These are phyloP conservation scores for Rhizomucor pusillus DNA, from an alignment of 371 early-diverging fungal genomes.

Conservation along the genomic window DNA sequence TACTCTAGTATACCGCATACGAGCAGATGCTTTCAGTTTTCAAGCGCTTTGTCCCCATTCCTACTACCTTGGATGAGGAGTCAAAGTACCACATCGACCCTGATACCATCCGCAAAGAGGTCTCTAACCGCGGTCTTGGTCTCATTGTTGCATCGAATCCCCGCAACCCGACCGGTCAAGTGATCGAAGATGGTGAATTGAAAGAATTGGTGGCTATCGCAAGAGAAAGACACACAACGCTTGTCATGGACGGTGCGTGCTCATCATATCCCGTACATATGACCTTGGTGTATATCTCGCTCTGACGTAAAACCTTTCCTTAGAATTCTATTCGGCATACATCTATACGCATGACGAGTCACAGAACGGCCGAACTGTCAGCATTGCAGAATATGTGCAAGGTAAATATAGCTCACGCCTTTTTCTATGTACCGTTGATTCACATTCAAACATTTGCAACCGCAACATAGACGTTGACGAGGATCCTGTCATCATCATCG, in stretches of 20 bases:
- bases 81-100: conserved; percentile 41
- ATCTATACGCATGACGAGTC: conserved; percentile 40
- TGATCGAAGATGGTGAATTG: conserved; percentile 43
- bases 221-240: conserved; percentile 34
- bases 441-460: neutral
- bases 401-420: conserved; percentile 13
- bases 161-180: conserved; percentile 48
- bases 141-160: conserved; percentile 48
- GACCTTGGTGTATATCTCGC: too few relatives aligned
- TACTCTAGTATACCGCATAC: conserved; percentile 40
- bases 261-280: too few relatives aligned
- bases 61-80: conserved; percentile 45
- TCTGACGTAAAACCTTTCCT: neutral
- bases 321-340: conserved; percentile 48
- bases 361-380: conserved; percentile 36
- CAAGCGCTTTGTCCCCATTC: conserved; percentile 53
- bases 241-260: conserved; percentile 49
- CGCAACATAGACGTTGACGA: conserved; percentile 34
- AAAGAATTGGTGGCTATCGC: conserved; percentile 34
- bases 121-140: conserved; percentile 40
- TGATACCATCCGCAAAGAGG: conserved; percentile 36
- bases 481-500: conserved; percentile 46
- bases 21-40: conserved; percentile 48
- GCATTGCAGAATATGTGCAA: conserved; percentile 39
- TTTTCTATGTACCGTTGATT: neutral